Evolutionary conservation across 208 protist species (phyloP).

Genomic region (Kentomonas sorsogonicus): DNA sequence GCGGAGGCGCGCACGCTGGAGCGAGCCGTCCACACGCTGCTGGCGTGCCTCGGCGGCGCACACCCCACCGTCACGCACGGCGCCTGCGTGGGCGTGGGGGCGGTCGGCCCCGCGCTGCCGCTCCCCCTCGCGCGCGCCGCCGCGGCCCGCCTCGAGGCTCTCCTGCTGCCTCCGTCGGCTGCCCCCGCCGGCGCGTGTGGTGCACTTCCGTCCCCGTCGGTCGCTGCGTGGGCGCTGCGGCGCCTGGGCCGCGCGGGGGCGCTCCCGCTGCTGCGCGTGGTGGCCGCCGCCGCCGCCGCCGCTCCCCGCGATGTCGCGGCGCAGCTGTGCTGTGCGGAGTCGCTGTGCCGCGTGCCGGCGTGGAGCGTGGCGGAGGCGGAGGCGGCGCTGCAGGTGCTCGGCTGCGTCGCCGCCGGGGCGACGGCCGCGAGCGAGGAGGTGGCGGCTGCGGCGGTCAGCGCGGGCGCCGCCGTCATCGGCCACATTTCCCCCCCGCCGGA

Average conservation of each 20-base stretch:
- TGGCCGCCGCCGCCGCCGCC: conserved; percentile 26
- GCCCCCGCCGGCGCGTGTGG: conserved; percentile 10
- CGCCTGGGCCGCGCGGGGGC: conserved; percentile 41
- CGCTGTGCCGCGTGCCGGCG: conserved; percentile 14
- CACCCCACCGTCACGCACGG: too few relatives aligned
- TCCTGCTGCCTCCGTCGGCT: neutral
- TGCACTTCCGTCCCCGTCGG: conserved; percentile 22
- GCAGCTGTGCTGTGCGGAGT: conserved; percentile 25
- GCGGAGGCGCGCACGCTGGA: too few relatives aligned
- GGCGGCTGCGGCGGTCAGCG: neutral
- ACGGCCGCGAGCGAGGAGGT: neutral
- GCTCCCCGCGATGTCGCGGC: conserved; percentile 30
- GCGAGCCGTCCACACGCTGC: neutral
- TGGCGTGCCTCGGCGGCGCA: neutral
- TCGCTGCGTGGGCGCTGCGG: conserved; percentile 46
- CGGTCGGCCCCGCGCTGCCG: conserved; percentile 27
- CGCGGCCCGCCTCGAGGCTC: conserved; percentile 5
- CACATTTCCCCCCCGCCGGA: too few relatives aligned
- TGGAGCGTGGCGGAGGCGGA: conserved; percentile 32
- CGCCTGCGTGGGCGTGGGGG: conserved; percentile 51
- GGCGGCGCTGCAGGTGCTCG: conserved; percentile 43
- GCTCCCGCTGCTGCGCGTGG: conserved; percentile 17
- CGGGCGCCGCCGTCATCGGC: conserved; percentile 36
- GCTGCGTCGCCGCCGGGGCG: conserved; percentile 5
- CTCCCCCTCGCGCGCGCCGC: too few relatives aligned